These are phyloP conservation scores for Candida berthetii DNA, from an alignment of 805 yeast genomes.

Conservation along the genomic window DNA sequence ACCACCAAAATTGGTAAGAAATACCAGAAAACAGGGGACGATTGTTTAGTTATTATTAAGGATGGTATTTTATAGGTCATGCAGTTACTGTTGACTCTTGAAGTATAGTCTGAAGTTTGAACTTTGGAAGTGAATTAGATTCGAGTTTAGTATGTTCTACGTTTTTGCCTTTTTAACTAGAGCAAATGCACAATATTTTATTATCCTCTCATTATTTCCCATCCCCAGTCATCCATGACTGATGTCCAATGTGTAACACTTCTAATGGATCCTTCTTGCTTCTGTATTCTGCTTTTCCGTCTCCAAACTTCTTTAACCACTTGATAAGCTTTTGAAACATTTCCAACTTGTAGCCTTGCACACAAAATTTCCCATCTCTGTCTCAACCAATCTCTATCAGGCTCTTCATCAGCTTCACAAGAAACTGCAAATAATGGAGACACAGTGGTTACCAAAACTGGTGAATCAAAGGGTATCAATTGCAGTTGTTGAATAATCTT, in stretches of 20 bases:
- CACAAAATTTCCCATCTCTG: slow-evolving; percentile 50
- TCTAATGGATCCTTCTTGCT: slow-evolving; percentile 5
- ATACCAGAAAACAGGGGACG: no score
- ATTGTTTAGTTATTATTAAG: no score
- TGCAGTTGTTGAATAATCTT: slow-evolving; percentile 54
- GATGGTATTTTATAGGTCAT: no score
- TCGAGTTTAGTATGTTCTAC: no score
- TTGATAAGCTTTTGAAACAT: slow-evolving; percentile 60
- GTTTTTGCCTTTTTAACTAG: no score
- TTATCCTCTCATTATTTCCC: slow-evolving; percentile 56
- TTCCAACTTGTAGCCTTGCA: slow-evolving; percentile 59
- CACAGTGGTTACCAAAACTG: slow-evolving; percentile 52
- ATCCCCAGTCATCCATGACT: slow-evolving; percentile 70
- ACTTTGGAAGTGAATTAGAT: no score
- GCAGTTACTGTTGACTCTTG: no score
- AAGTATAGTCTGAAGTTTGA: no score
- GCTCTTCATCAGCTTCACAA: slow-evolving; percentile 55
- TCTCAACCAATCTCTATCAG: slow-evolving; percentile 57
- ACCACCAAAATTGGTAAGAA: no score
- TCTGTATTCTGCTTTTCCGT: slow-evolving; percentile 36
- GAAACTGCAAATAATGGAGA: slow-evolving; percentile 61
- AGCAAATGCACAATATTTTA: no score
- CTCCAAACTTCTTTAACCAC: slow-evolving; percentile 71
- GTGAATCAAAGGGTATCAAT: slow-evolving; percentile 53
- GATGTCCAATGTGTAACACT: slow-evolving; percentile 59